These are phyloP conservation scores for Omphalotus guepiniiformis DNA, from an alignment of 768 basidiomycete genomes.

Conservation along the genomic window DNA sequence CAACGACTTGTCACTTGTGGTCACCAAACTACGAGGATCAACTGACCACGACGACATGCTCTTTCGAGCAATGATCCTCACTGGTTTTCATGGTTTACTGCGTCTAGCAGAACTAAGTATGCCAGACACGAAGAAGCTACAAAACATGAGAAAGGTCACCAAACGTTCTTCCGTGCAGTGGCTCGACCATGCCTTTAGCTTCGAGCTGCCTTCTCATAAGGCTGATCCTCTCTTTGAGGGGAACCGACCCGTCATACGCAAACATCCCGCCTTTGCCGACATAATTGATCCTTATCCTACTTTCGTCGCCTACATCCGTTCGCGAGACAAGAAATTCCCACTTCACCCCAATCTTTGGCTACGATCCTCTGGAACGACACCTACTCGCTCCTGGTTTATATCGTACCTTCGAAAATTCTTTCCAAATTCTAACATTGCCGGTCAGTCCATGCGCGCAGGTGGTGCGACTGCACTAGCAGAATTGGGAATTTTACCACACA, in stretches of 20 bases:
- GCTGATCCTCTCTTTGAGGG: slow-evolving; percentile 20
- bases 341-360: slow-evolving; percentile 20
- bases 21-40: not conserved
- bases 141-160: slow-evolving; percentile 15
- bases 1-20: not conserved
- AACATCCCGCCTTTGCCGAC: not conserved
- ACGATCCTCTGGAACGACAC: slow-evolving; percentile 15
- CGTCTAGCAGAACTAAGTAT: slow-evolving; percentile 26
- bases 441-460: slow-evolving; percentile 28
- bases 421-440: slow-evolving; percentile 12
- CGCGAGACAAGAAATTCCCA: not conserved
- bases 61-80: slow-evolving; percentile 5
- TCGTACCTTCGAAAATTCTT: slow-evolving; percentile 13
- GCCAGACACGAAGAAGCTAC: slow-evolving; percentile 12
- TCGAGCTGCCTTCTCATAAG: slow-evolving; percentile 22
- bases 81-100: slow-evolving; percentile 19
- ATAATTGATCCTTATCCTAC: not conserved
- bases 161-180: slow-evolving; percentile 11
- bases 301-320: not conserved
- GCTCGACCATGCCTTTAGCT: not conserved
- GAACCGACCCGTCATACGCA: not conserved
- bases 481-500: slow-evolving; percentile 14
- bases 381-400: slow-evolving; percentile 26
- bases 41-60: not conserved
- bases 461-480: slow-evolving; percentile 26